Base-by-base conservation (phyloP, 2,329 filamentous ascomycete species). In the Mariannaea elegans region DNA sequence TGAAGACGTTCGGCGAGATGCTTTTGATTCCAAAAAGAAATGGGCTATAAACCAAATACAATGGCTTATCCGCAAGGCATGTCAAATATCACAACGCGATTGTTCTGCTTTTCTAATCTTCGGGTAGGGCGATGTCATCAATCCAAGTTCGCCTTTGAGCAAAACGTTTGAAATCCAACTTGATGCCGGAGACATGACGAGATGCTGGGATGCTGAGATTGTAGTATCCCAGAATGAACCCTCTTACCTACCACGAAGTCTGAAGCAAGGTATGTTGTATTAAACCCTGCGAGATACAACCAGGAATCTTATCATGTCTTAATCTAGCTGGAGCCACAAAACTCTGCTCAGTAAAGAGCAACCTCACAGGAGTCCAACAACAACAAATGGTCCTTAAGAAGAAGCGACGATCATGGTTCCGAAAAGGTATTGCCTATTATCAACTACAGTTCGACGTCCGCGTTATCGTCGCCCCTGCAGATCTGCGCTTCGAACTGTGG, bases 401-500 rank as follows among this genome's bases (percentile, higher is more conserved):
- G 42, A 77, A 78, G 44, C 62, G 74, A 3, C 66, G 72, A 2
- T 71, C 67, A 0, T 73, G 75, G 16, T 75, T 78, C 50, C 65
- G 66, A 7, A 70, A 68, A 14, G 74, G 77, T 8, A 70, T 73
- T 49, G 75, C 70, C 36, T 81, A 74, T 53, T 81, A 77, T 41
- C 62, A 78, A 4, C 79, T 76, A 44, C 71, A 71, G 7, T 81
- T 81, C 50, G 82, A 84, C 48, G 79, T 88, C 0, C 80, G 84
- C 55, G 83, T 85, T 4, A 76, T 86, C 32, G 81, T 84, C 3
- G 84, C 83, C 1, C 80, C 83, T 1, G 81, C 86, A 0, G 85
- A 88, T 56, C 72, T 88, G 32, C 67, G 72, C 6, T 81, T 81
- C 44, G 77, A 79, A 59, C 62, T 81, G 3, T 82, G 79, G 79